Percentiles rank a stretch among this genome's conserved stretches.
These are phyloP conservation scores for Aquilaria sinensis DNA, from an alignment of 345 rosid genomes.

Conservation along the genomic window DNA sequence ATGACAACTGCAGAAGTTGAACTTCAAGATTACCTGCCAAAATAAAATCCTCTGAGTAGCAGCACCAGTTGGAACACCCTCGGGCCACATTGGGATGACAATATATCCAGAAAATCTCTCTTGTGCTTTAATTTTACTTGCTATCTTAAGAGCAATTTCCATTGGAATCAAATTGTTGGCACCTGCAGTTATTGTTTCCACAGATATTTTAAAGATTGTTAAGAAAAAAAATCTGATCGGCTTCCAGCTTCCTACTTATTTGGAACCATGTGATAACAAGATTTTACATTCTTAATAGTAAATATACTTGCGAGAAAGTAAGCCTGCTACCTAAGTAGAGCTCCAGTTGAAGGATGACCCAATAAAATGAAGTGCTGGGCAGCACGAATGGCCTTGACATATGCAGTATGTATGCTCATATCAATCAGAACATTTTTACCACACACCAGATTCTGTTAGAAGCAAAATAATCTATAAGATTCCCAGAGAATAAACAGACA, in stretches of 20 bases:
- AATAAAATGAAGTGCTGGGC: constrained; percentile 93
- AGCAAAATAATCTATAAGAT: constrained; percentile 21
- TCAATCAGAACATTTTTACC: constrained; percentile 94
- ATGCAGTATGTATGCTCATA: constrained; percentile 99
- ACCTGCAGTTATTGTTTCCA: constrained; percentile 34
- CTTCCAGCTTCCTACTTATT: too few species aligned
- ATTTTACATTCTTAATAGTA: neutral
- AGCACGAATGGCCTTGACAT: constrained; percentile 92
- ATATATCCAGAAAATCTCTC: constrained; percentile 95
- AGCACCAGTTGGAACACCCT: constrained; percentile 85
- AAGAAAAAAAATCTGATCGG: neutral
- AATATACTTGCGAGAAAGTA: constrained; percentile 5
- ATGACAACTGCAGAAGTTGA: neutral
- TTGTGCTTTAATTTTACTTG: constrained; percentile 74
- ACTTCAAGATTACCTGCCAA: constrained; percentile 69
- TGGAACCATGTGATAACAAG: neutral
- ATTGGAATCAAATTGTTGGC: constrained; percentile 92
- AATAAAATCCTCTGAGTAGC: constrained; percentile 91
- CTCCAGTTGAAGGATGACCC: constrained; percentile 93
- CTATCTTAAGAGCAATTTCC: constrained; percentile 95
- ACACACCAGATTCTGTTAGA: constrained; percentile 70
- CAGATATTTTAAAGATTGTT: too few species aligned
- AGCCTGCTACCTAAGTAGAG: constrained; percentile 53
- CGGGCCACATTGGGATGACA: constrained; percentile 96
- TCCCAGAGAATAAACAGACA: constrained; percentile 3